Conservation (phyloP, 225 moss, liverwort and hornwort genomes). For the Bryum argenteum region DNA sequence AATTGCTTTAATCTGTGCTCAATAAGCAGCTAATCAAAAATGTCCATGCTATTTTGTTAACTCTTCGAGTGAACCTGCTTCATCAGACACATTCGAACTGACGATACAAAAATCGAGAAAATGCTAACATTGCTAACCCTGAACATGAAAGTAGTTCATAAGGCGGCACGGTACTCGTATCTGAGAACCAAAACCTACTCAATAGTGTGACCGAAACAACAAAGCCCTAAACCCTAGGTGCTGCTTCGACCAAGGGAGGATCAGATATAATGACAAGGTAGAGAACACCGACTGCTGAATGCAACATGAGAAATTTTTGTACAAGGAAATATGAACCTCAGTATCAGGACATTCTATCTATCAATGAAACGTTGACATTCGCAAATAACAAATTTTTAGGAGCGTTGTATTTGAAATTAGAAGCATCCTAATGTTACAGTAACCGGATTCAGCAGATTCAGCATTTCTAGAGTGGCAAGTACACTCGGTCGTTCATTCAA, state of each 20-base stretch:
- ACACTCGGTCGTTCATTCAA: neutral
- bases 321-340: neutral
- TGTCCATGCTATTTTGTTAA: neutral
- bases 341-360: neutral
- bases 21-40: neutral
- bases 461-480: neutral
- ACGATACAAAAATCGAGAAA: no score
- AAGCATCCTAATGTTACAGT: neutral
- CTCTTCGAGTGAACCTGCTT: neutral
- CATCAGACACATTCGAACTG: neutral
- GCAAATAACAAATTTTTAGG: neutral
- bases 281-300: neutral
- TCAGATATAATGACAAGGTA: neutral
- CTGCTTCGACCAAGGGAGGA: neutral
- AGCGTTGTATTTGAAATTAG: neutral
- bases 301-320: neutral
- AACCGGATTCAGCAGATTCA: neutral
- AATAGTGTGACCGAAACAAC: neutral
- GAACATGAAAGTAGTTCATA: neutral
- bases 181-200: neutral
- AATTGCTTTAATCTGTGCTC: neutral
- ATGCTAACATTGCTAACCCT: neutral
- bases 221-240: slow-evolving; percentile 9
- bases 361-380: neutral
- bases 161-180: neutral